Evolutionary conservation across 148 eudicot species (phyloP).

Genomic region (Beta vulgaris): DNA sequence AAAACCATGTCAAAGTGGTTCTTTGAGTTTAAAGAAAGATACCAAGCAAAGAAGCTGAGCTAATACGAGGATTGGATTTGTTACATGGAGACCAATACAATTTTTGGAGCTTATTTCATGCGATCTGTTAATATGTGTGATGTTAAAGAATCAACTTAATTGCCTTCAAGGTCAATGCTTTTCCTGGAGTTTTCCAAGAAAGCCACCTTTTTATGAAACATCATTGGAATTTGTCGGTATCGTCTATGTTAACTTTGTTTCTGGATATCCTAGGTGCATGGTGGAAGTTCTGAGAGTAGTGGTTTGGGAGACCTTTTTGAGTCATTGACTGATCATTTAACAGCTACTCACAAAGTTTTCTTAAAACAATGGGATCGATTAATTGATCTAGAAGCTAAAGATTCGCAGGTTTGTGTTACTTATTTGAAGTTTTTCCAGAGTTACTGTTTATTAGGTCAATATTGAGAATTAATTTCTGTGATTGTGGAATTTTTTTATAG

Average conservation of each 20-base stretch:
- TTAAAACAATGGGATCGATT: slow-evolving; percentile 77
- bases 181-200: neutral
- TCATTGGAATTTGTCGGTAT: neutral
- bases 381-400: slow-evolving; percentile 90
- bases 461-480: slow-evolving; percentile 9
- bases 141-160: neutral
- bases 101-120: neutral
- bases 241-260: slow-evolving; percentile 8
- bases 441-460: neutral
- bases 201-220: neutral
- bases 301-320: slow-evolving; percentile 72
- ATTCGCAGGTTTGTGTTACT: slow-evolving; percentile 53
- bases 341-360: slow-evolving; percentile 58
- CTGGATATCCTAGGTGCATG: slow-evolving; percentile 57
- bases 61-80: neutral
- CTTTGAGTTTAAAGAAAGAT: neutral
- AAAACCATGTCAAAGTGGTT: neutral
- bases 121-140: neutral
- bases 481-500: slow-evolving; percentile 35
- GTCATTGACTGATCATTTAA: slow-evolving; percentile 73
- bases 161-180: slow-evolving; percentile 2
- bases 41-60: neutral
- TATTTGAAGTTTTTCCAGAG: neutral
- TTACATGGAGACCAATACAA: neutral
- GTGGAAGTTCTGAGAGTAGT: slow-evolving; percentile 81